Conservation (phyloP, 257 asterid genomes). For the Primulina eburnea region DNA sequence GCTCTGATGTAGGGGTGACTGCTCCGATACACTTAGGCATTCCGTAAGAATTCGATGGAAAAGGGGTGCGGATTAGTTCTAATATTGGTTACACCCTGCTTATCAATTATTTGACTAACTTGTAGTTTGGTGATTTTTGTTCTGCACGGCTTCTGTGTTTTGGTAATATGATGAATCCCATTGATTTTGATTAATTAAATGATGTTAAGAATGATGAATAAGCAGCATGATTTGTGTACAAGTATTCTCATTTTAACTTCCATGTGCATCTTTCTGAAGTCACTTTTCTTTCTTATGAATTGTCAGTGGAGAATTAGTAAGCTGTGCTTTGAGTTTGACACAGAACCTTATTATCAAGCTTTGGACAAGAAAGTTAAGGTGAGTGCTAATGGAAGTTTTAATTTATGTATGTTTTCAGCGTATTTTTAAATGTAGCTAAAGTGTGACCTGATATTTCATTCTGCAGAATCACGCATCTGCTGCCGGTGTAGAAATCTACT, state of each 20-base stretch:
- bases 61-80: too few species aligned
- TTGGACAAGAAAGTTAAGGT: slow-evolving; percentile 70
- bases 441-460: slow-evolving; percentile 16
- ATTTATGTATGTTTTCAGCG: not conserved
- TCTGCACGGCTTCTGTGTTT: not conserved
- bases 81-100: too few species aligned
- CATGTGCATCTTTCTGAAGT: slow-evolving; percentile 18
- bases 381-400: slow-evolving; percentile 14
- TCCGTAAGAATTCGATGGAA: too few species aligned
- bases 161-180: slow-evolving; percentile 6
- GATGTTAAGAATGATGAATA: not conserved
- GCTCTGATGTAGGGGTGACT: too few species aligned
- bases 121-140: not conserved
- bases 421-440: not conserved
- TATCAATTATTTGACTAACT: too few species aligned
- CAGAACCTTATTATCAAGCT: slow-evolving; percentile 85
- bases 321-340: slow-evolving; percentile 86
- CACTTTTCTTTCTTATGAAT: slow-evolving; percentile 17
- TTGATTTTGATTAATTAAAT: slow-evolving; percentile 4
- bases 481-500: slow-evolving; percentile 65
- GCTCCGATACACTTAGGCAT: too few species aligned
- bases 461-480: slow-evolving; percentile 55
- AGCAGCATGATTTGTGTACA: slow-evolving; percentile 13
- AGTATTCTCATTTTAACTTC: not conserved
- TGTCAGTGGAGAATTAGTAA: slow-evolving; percentile 78